Conservation (phyloP, 345 rosid genomes). For the Eucalyptus polyanthemos region DNA sequence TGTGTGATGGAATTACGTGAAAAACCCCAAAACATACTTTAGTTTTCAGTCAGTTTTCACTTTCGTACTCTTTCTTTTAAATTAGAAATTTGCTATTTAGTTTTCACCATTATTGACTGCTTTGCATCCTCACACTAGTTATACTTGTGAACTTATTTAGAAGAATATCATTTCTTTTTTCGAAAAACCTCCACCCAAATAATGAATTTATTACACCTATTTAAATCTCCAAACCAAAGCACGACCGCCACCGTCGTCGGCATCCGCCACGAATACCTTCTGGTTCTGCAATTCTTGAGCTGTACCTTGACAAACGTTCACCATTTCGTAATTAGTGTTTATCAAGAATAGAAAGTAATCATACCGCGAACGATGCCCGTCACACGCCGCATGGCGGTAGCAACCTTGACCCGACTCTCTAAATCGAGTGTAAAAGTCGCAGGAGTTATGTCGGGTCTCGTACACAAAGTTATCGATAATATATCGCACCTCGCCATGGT, state of each 20-base stretch:
- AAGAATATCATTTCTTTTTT: accelerated
- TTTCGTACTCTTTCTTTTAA: not conserved
- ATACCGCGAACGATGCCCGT: not conserved
- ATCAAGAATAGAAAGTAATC: not conserved
- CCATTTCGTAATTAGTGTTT: not conserved
- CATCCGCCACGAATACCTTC: not conserved
- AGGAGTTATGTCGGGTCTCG: accelerated
- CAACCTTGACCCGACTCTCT: not conserved
- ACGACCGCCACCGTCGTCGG: not conserved
- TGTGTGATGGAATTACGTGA: not conserved
- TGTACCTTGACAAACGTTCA: not conserved
- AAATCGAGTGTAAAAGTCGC: not conserved
- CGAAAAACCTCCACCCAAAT: not conserved
- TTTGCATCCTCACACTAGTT: not conserved
- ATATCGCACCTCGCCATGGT: not conserved
- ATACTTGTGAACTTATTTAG: not conserved
- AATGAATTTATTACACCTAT: not conserved
- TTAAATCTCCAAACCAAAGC: not conserved
- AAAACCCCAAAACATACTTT: accelerated
- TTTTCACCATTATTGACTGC: not conserved
- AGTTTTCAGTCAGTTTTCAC: accelerated
- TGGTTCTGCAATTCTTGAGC: not conserved
- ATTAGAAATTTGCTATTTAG: not conserved
- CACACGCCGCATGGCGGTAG: not conserved
- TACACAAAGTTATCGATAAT: not conserved